Evolutionary conservation across 225 moss, liverwort and hornwort genomes (phyloP).

Genomic region (Polytrichum formosum): DNA sequence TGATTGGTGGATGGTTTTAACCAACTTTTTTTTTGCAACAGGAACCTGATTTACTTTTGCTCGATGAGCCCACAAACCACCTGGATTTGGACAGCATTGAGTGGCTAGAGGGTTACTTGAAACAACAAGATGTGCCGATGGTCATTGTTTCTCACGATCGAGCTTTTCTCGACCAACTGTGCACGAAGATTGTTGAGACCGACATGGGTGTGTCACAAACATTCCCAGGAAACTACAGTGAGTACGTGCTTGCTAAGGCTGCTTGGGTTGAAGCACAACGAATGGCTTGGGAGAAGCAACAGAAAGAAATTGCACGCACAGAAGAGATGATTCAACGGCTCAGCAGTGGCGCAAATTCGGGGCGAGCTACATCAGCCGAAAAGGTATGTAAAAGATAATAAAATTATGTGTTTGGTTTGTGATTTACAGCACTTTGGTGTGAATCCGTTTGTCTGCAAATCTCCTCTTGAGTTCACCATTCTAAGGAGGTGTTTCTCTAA

Average conservation of each 20-base stretch:
- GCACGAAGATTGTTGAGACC: slow-evolving; percentile 97
- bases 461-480: too few species aligned
- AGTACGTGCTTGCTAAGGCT: slow-evolving; percentile 80
- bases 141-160: slow-evolving; percentile 94
- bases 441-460: too few species aligned
- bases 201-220: slow-evolving; percentile 98
- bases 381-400: slow-evolving; percentile 30
- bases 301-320: slow-evolving; percentile 83
- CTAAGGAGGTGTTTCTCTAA: too few species aligned
- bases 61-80: slow-evolving; percentile 97
- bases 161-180: slow-evolving; percentile 92
- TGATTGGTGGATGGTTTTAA: neutral
- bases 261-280: slow-evolving; percentile 80
- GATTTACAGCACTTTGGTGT: too few species aligned
- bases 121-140: slow-evolving; percentile 95
- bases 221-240: slow-evolving; percentile 85
- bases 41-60: slow-evolving; percentile 78
- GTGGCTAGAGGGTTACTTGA: slow-evolving; percentile 89
- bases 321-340: slow-evolving; percentile 93
- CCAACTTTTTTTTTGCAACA: slow-evolving; percentile 11
- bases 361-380: slow-evolving; percentile 92
- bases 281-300: slow-evolving; percentile 97
- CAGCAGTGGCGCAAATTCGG: slow-evolving; percentile 89
- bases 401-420: too few species aligned
- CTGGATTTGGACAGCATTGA: slow-evolving; percentile 95